Conservation (phyloP, 345 rosid species). For the Cardamine chenopodiifolia region DNA sequence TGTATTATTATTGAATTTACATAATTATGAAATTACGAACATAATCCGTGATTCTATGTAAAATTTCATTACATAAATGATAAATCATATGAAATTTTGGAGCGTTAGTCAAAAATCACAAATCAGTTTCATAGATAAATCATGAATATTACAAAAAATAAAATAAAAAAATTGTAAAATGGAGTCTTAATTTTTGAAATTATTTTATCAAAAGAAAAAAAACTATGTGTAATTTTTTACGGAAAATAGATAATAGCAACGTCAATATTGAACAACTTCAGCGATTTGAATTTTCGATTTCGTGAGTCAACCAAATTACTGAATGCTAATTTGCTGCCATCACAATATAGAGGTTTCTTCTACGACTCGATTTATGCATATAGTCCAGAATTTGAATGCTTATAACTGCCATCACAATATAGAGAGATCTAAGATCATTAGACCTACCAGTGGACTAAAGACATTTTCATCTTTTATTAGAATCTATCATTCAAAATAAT, state of each 20-base stretch:
- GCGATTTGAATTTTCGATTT: conserved; percentile 2
- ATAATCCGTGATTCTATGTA: not conserved
- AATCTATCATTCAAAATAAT: not conserved
- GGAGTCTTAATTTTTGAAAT: not conserved
- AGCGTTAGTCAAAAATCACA: not conserved
- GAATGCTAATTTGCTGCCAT: not conserved
- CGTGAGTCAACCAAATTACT: conserved; percentile 13
- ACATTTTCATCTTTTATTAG: not conserved
- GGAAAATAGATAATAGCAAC: not conserved
- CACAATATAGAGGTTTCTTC: not conserved
- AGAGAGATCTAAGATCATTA: not conserved
- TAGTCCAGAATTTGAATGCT: not conserved
- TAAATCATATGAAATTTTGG: not conserved
- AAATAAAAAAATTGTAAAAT: not conserved
- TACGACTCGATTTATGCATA: conserved; percentile 3
- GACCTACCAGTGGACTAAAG: not conserved
- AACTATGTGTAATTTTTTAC: not conserved
- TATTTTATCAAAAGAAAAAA: not conserved
- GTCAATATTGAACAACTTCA: conserved; percentile 6
- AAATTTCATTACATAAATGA: not conserved
- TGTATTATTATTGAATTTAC: not conserved
- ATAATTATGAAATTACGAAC: not conserved
- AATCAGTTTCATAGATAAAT: not conserved
- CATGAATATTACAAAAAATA: not conserved
- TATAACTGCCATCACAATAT: not conserved